Evolutionary conservation across 805 yeast genomes (phyloP).

Genomic region (Komagataella pastoris): DNA sequence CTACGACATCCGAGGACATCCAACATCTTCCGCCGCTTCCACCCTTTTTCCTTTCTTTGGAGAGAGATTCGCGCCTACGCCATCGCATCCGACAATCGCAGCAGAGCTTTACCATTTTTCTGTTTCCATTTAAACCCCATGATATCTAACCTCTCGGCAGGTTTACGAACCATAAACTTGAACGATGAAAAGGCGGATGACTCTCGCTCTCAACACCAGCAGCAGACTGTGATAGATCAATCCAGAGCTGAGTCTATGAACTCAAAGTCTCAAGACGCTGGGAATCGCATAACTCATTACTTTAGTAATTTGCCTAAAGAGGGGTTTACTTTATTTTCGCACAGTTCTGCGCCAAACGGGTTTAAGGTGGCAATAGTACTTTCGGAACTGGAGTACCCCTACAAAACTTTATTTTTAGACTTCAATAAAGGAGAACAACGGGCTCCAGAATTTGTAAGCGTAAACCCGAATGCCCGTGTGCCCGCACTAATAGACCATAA

Average conservation of each 20-base stretch:
- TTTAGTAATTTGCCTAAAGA: slow-evolving; percentile 65
- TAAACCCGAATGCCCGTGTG: slow-evolving; percentile 91
- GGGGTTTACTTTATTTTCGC: slow-evolving; percentile 77
- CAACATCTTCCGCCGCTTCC: background rate
- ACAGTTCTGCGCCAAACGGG: slow-evolving; percentile 87
- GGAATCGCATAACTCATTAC: slow-evolving; percentile 46
- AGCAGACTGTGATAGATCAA: background rate
- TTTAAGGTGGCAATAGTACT: slow-evolving; percentile 88
- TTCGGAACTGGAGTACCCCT: slow-evolving; percentile 68
- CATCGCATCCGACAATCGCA: background rate
- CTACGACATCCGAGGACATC: background rate
- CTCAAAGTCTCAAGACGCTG: background rate
- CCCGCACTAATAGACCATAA: slow-evolving; percentile 90
- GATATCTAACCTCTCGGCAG: slow-evolving; percentile 26
- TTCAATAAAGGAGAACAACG: slow-evolving; percentile 84
- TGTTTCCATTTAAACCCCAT: slow-evolving; percentile 6
- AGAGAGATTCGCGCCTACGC: background rate
- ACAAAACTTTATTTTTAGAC: slow-evolving; percentile 74
- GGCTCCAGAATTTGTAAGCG: slow-evolving; percentile 85
- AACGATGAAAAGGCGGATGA: slow-evolving; percentile 8
- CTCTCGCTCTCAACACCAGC: slow-evolving; percentile 2
- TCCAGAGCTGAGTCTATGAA: background rate
- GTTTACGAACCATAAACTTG: slow-evolving; percentile 22
- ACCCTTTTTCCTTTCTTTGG: background rate
- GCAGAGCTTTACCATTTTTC: background rate